These are phyloP conservation scores for Marasmius fiardii DNA, from an alignment of 1,284 basidiomycete genomes.

Conservation along the genomic window DNA sequence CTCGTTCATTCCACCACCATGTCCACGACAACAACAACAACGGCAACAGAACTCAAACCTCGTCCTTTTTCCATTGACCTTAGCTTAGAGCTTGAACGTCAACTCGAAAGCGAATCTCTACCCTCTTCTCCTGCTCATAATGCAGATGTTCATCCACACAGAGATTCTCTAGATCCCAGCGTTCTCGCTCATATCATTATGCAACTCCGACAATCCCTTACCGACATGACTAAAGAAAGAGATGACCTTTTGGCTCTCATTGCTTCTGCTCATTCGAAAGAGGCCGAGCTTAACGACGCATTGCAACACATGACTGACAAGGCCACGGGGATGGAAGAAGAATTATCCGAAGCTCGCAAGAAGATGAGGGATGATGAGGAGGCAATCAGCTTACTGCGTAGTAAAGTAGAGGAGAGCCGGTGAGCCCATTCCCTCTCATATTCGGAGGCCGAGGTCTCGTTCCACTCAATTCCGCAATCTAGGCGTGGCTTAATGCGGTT, in stretches of 20 bases:
- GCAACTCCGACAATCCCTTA: constrained; percentile 59
- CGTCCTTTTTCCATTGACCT: constrained; percentile 72
- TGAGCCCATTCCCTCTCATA: constrained; percentile 27
- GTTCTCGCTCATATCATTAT: constrained; percentile 72
- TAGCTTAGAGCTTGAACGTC: constrained; percentile 70
- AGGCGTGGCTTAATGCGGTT: constrained; percentile 89
- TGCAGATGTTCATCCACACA: constrained; percentile 21
- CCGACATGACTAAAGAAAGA: constrained; percentile 61
- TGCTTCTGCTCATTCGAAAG: constrained; percentile 45
- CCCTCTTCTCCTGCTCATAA: constrained; percentile 36
- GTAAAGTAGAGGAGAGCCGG: constrained; percentile 91
- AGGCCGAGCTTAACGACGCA: constrained; percentile 58
- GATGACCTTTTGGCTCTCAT: constrained; percentile 57
- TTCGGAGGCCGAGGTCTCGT: constrained; percentile 1
- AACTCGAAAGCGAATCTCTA: constrained; percentile 63
- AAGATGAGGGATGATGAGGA: constrained; percentile 78
- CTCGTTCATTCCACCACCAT: neutral
- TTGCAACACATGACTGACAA: constrained; percentile 62
- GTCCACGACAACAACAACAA: neutral
- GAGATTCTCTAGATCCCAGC: constrained; percentile 66
- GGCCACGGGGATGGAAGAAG: constrained; percentile 56
- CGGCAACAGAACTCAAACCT: neutral
- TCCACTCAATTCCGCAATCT: constrained; percentile 5
- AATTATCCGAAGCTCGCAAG: constrained; percentile 54
- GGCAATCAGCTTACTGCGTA: constrained; percentile 73